Conservation (phyloP, 805 yeast genomes). For the Starmerella roubikii region DNA sequence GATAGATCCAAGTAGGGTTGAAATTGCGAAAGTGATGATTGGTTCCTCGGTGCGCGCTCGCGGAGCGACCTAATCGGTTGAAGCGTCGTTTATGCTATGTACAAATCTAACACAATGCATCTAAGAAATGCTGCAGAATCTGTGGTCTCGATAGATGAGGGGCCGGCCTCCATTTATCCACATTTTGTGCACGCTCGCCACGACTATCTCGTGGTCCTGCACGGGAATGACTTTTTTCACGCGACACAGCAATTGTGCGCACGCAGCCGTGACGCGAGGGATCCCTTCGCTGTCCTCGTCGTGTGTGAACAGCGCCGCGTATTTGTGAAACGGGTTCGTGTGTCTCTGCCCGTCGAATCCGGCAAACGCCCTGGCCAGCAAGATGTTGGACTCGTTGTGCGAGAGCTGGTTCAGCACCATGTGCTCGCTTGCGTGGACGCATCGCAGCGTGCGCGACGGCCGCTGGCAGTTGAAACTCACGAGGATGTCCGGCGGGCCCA, state of each 20-base stretch:
- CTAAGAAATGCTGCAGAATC: slow-evolving; percentile 3
- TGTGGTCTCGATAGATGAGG: slow-evolving; percentile 13
- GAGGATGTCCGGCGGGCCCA: slow-evolving; percentile 55
- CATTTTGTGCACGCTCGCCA: slow-evolving; percentile 45
- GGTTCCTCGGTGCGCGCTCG: not conserved
- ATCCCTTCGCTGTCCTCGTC: slow-evolving; percentile 11
- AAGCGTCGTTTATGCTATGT: no score
- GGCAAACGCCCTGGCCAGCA: slow-evolving; percentile 55
- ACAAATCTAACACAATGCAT: no score
- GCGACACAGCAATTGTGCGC: slow-evolving; percentile 23
- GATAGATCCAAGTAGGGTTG: not conserved
- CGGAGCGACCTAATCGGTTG: not conserved
- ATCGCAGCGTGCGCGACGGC: slow-evolving; percentile 68
- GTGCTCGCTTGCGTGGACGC: slow-evolving; percentile 39
- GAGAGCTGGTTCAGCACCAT: slow-evolving; percentile 62
- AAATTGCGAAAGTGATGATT: not conserved
- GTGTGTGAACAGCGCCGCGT: slow-evolving; percentile 15
- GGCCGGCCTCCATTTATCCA: slow-evolving; percentile 5
- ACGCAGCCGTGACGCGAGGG: slow-evolving; percentile 21
- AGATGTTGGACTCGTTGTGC: slow-evolving; percentile 42
- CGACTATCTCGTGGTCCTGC: slow-evolving; percentile 85
- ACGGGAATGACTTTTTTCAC: slow-evolving; percentile 28
- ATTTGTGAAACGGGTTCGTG: slow-evolving; percentile 26
- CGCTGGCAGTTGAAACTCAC: slow-evolving; percentile 74
- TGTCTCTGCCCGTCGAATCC: slow-evolving; percentile 31